phyloP scores from a whole-genome alignment of 805 yeast genomes.

The Pichia eremophila region DNA sequence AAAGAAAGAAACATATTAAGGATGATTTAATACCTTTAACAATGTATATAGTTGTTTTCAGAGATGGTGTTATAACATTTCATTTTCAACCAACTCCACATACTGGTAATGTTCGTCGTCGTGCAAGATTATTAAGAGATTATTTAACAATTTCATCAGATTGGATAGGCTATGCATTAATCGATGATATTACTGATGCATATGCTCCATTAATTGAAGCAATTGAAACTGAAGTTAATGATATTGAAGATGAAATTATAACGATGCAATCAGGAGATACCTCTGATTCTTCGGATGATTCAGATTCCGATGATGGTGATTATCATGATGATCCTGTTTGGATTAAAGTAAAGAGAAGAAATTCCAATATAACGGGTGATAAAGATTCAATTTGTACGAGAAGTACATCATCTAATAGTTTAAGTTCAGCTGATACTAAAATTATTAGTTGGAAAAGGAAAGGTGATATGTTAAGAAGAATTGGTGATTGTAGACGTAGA shows the following conservation, averaged over 20 bases:
- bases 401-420: constrained; percentile 12
- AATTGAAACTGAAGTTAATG: constrained; percentile 88
- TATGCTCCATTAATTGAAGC: constrained; percentile 94
- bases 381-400: constrained; percentile 14
- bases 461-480: constrained; percentile 90
- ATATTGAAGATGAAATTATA: constrained; percentile 87
- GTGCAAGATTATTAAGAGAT: constrained; percentile 81
- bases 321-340: constrained; percentile 28
- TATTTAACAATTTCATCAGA: constrained; percentile 86
- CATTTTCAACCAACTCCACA: constrained; percentile 95
- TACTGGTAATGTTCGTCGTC: constrained; percentile 88
- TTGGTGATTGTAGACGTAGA: constrained; percentile 90
- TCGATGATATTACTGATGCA: constrained; percentile 95
- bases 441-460: constrained; percentile 76
- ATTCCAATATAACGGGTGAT: constrained; percentile 21
- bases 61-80: constrained; percentile 84
- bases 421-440: constrained; percentile 31
- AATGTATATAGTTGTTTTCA: constrained; percentile 87
- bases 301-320: constrained; percentile 32
- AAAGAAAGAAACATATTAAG: constrained; percentile 13
- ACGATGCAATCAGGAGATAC: constrained; percentile 68
- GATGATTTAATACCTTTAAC: constrained; percentile 80
- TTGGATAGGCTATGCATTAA: constrained; percentile 94
- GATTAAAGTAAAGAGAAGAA: constrained; percentile 22
- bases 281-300: constrained; percentile 34